Evolutionary conservation across 768 basidiomycete genomes (phyloP), one percentile per base, ranked within the genome.

Genomic region (Ramaria rubella): DNA sequence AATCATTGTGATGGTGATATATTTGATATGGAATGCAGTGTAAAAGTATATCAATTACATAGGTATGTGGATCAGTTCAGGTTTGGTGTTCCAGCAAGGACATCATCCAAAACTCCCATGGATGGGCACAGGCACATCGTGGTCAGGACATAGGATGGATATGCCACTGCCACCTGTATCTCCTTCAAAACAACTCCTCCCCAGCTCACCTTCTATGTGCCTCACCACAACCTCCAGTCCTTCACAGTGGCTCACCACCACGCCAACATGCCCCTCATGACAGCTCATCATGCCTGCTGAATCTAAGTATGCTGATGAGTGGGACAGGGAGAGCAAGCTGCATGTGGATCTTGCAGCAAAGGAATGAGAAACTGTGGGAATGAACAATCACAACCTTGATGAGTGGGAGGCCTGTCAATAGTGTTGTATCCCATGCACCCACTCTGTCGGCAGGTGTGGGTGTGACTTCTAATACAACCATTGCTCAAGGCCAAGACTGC

Each of bases 121-220:
- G 36, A 5, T 23, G 15, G 24, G 34, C 9, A 19, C 55, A 23
- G 31, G 49, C 17, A 59, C 50, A 8, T 53, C 58, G 8, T 27
- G 50, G 26, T 54, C 58, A 11, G 46, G 31, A 15, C 43, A 53
- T 7, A 59, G 45, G 51, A 61, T 44, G 19, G 60, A 61, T 6
- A 90, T 91, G 89, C 89, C 87, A 2, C 89, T 89, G 2, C 88
- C 88, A 12, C 87, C 87, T 6, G 55, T 56, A 9, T 58, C 52
- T 15, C 57, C 49, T 6, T 44, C 42, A 9, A 56, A 56, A 34
- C 55, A 45, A 23, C 12, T 49, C 11, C 46, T 46, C n/a, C 15
- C 55, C 3, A 38, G 55, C 55, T 49, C 55, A 12, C 44, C 55
- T 34, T 54, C 52, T 24, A 29, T 42, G 38, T 42, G 27, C 42